A percentile compares a stretch with the other conserved stretches of the same genome.
phyloP scores from a whole-genome alignment of 2,329 filamentous ascomycete species.

The Talaromyces sp. region DNA sequence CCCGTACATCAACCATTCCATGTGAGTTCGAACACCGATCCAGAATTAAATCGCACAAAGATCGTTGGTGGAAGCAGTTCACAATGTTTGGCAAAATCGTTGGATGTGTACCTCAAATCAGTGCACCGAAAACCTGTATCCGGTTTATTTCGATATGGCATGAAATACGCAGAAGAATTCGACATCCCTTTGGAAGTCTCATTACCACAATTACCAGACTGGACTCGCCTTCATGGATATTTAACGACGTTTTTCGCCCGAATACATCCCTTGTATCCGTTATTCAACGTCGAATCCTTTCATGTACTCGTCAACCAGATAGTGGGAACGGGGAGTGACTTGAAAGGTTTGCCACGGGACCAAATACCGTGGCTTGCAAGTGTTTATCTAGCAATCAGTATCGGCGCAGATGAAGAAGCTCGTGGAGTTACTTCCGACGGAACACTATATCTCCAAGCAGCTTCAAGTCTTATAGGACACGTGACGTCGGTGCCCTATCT shows the following conservation, averaged over 20 bases:
- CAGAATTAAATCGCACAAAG: slow-evolving; percentile 11
- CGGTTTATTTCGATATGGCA: slow-evolving; percentile 12
- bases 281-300: slow-evolving; percentile 10
- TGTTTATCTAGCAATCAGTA: slow-evolving; percentile 9
- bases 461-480: slow-evolving; percentile 9
- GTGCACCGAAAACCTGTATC: slow-evolving; percentile 12
- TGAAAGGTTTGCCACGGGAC: slow-evolving; percentile 5
- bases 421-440: slow-evolving; percentile 6
- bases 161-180: slow-evolving; percentile 10
- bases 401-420: slow-evolving; percentile 9
- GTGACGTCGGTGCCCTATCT: slow-evolving; percentile 14
- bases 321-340: background rate
- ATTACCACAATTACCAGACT: slow-evolving; percentile 6
- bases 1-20: slow-evolving; percentile 16
- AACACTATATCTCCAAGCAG: slow-evolving; percentile 12
- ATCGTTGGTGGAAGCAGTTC: slow-evolving; percentile 14
- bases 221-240: background rate
- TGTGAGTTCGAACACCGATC: slow-evolving; percentile 13
- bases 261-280: slow-evolving; percentile 11
- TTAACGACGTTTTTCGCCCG: slow-evolving; percentile 4
- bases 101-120: slow-evolving; percentile 13
- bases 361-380: slow-evolving; percentile 16
- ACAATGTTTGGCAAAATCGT: slow-evolving; percentile 13
- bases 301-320: background rate
- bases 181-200: slow-evolving; percentile 15